Percentiles rank a stretch among this genome's conserved stretches.
Conservation (phyloP, 2,329 filamentous ascomycete species). For the Capronia coronata region DNA sequence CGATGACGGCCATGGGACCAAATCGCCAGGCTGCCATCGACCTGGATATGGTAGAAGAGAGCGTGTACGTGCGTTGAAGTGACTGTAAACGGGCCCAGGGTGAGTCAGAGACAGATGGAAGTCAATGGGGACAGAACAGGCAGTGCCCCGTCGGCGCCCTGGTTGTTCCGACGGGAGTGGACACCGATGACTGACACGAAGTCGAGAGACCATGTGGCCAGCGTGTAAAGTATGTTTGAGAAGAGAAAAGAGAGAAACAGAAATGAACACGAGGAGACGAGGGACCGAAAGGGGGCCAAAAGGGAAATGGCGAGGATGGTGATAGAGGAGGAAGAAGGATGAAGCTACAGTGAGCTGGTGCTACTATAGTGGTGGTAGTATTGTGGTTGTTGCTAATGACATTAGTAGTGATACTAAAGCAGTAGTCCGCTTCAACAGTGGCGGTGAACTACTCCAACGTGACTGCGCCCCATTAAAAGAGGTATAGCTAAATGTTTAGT, state of each 20-base stretch:
- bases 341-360: not conserved
- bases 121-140: not conserved
- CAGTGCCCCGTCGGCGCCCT: not conserved
- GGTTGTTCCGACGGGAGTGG: not conserved
- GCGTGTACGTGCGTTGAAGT: not conserved
- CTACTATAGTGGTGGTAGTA: not conserved
- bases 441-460: not conserved
- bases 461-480: not conserved
- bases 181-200: not conserved
- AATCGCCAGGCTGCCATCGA: slow-evolving; percentile 22
- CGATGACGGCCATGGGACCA: slow-evolving; percentile 8
- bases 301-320: not conserved
- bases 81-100: not conserved
- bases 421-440: too few relatives aligned
- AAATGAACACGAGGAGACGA: not conserved
- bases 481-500: not conserved
- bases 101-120: not conserved
- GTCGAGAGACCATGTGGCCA: not conserved
- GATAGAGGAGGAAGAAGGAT: not conserved
- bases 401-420: too few relatives aligned
- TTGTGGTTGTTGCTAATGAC: not conserved
- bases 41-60: not conserved
- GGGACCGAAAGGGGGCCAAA: not conserved
- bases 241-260: not conserved
- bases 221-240: not conserved